These are phyloP conservation scores for Edaphochlamys debaryana DNA, from an alignment of 139 green algal species.

Conservation along the genomic window DNA sequence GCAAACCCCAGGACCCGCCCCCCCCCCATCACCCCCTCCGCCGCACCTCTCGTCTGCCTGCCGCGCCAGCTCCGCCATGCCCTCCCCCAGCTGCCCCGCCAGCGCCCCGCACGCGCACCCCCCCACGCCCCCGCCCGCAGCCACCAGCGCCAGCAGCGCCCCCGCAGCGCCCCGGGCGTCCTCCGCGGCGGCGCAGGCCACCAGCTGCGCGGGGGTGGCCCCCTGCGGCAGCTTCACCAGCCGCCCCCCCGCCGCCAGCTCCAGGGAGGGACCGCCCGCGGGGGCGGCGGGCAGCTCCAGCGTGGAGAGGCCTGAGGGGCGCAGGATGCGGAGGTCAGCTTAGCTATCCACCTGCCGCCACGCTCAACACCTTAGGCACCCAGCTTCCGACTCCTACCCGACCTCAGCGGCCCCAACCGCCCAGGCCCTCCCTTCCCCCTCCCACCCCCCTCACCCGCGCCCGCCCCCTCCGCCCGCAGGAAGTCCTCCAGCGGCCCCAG, in stretches of 20 bases:
- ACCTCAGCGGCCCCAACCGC: not conserved
- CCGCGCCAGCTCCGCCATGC: not conserved
- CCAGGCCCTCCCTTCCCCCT: too few relatives aligned
- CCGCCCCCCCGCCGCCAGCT: conserved; percentile 22
- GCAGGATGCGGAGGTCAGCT: too few relatives aligned
- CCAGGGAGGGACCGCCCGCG: conserved; percentile 6
- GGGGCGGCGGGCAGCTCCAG: conserved; percentile 13
- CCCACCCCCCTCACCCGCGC: conserved; percentile 10
- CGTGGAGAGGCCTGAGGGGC: not conserved
- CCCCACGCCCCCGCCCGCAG: not conserved
- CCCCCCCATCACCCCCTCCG: not conserved
- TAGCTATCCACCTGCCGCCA: not conserved
- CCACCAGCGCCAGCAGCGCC: conserved; percentile 30
- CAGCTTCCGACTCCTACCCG: not conserved
- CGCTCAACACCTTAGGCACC: not conserved
- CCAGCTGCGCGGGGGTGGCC: not conserved
- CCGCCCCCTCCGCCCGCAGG: conserved; percentile 29
- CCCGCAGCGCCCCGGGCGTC: conserved; percentile 6
- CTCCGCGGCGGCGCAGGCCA: not conserved
- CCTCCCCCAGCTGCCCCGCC: not conserved
- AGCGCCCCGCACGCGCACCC: not conserved
- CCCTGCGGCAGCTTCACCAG: conserved; percentile 33
- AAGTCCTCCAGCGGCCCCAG: conserved; percentile 49
- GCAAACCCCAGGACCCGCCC: not conserved
- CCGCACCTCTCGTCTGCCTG: conserved; percentile 4